phyloP scores from a whole-genome alignment of 2,329 filamentous ascomycete species.

The Fusarium agapanthi region DNA sequence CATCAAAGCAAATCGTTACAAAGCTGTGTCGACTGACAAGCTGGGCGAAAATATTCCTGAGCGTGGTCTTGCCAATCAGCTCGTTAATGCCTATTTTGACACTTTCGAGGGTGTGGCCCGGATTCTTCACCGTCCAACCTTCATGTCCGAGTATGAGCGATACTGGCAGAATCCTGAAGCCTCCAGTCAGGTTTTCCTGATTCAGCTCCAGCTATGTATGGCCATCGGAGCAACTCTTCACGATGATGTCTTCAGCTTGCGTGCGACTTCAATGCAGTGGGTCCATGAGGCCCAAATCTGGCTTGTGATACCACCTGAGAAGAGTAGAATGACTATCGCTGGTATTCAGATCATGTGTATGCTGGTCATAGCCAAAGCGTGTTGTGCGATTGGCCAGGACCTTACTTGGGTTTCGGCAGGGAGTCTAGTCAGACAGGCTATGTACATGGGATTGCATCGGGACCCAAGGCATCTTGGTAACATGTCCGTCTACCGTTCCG shows the following conservation, averaged over 20 bases:
- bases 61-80: conserved; percentile 55
- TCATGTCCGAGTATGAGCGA: conserved; percentile 61
- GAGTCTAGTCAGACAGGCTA: conserved; percentile 60
- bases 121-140: conserved; percentile 66
- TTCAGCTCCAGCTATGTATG: conserved; percentile 64
- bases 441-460: conserved; percentile 67
- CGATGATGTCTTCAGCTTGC: conserved; percentile 55
- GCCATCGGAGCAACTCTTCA: conserved; percentile 60
- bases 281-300: conserved; percentile 62
- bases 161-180: conserved; percentile 57
- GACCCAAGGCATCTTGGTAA: conserved; percentile 61
- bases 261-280: conserved; percentile 57
- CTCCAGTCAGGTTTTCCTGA: conserved; percentile 55
- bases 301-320: conserved; percentile 57
- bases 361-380: conserved; percentile 58
- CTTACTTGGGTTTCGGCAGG: conserved; percentile 63
- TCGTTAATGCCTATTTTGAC: conserved; percentile 63
- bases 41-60: conserved; percentile 52
- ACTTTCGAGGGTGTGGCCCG: conserved; percentile 66
- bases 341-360: conserved; percentile 63
- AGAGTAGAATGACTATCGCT: conserved; percentile 58
- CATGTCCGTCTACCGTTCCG: conserved; percentile 58
- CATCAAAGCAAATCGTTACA: conserved; percentile 53
- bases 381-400: conserved; percentile 58
- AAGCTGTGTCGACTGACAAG: conserved; percentile 47